A percentile compares a stretch with the other conserved stretches of the same genome.
Conservation (phyloP, 345 rosid genomes). For the Ailanthus altissimus region DNA sequence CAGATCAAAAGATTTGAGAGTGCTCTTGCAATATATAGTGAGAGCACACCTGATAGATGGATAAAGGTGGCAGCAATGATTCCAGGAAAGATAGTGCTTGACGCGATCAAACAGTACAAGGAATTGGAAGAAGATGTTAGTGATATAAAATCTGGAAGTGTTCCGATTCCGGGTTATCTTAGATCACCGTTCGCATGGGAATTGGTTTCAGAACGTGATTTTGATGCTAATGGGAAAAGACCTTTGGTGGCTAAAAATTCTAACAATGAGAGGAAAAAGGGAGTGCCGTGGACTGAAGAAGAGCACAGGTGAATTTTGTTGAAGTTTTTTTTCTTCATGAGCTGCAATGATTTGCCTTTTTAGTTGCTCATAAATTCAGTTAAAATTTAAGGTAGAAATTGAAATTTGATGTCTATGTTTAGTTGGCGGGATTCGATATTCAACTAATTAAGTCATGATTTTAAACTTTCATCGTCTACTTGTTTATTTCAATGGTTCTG, state of each 20-base stretch:
- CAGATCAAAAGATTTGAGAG: conserved; percentile 83
- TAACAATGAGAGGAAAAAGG: conserved; percentile 90
- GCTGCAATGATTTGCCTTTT: neutral
- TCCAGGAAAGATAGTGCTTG: conserved; percentile 68
- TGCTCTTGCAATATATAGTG: conserved; percentile 67
- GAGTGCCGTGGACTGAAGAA: conserved; percentile 98
- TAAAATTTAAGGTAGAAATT: neutral
- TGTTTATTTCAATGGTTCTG: neutral
- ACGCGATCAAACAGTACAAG: conserved; percentile 67
- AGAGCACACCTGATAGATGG: conserved; percentile 76
- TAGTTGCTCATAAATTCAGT: neutral
- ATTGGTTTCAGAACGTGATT: conserved; percentile 31
- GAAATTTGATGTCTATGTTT: neutral
- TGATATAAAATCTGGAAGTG: conserved; percentile 73
- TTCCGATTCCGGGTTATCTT: conserved; percentile 71
- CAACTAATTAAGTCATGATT: neutral
- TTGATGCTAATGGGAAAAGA: conserved; percentile 54
- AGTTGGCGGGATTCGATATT: neutral
- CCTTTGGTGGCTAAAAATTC: conserved; percentile 37
- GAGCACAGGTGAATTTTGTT: conserved; percentile 72
- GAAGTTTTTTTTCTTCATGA: neutral
- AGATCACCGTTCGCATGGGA: conserved; percentile 46
- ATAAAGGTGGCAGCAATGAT: conserved; percentile 63
- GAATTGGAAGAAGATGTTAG: conserved; percentile 69
- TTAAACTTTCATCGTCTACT: neutral